A percentile compares a stretch with the other conserved stretches of the same genome.
phyloP scores from a whole-genome alignment of 1,284 basidiomycete species.

The Pseudozyma sp. region DNA sequence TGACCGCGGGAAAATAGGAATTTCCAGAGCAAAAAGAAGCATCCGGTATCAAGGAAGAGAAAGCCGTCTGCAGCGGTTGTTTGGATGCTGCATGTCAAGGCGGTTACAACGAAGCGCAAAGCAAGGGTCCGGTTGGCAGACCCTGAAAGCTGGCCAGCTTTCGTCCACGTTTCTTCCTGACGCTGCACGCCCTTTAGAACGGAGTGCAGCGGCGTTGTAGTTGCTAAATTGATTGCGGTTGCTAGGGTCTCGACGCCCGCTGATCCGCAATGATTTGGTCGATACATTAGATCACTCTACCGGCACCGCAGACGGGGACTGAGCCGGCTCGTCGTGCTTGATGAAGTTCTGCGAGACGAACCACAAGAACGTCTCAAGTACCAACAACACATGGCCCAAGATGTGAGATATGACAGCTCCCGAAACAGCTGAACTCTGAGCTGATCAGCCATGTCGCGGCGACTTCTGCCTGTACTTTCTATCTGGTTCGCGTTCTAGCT shows the following conservation, averaged over 20 bases:
- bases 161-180: neutral
- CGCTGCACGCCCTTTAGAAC: neutral
- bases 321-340: too few species aligned
- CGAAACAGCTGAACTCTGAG: too few species aligned
- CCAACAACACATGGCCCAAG: too few species aligned
- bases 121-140: neutral
- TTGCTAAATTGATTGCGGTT: neutral
- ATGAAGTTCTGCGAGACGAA: too few species aligned
- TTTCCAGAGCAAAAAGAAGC: neutral
- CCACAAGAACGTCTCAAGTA: too few species aligned
- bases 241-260: neutral
- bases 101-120: neutral
- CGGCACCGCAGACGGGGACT: too few species aligned
- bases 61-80: neutral
- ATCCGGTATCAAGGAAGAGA: neutral
- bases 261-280: neutral
- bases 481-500: too few species aligned
- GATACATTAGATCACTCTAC: too few species aligned
- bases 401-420: too few species aligned
- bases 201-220: neutral
- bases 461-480: too few species aligned
- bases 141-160: neutral
- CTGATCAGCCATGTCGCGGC: too few species aligned
- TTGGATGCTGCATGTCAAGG: neutral
- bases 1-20: neutral